A percentile compares a stretch with the other conserved stretches of the same genome.
Evolutionary conservation across 2,329 filamentous ascomycete genomes (phyloP).

Genomic region (Colletotrichum tamarilloi): DNA sequence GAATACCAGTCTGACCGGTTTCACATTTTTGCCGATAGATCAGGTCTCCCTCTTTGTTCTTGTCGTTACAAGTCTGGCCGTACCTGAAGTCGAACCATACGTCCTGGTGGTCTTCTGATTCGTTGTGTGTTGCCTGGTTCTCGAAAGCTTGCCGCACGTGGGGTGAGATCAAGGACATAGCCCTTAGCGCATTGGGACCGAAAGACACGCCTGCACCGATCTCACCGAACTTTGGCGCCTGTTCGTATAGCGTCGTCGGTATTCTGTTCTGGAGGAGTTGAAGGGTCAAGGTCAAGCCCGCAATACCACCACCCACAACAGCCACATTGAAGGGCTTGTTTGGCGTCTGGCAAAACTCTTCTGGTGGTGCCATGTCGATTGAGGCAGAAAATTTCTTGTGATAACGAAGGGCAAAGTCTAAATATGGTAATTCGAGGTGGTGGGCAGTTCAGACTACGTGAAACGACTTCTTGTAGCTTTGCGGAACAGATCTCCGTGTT

Average conservation of each 20-base stretch:
- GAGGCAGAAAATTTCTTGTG: background rate
- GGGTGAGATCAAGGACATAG: conserved; percentile 46
- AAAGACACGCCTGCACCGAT: conserved; percentile 65
- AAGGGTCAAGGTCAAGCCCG: conserved; percentile 59
- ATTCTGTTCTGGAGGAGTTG: conserved; percentile 54
- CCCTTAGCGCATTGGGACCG: conserved; percentile 61
- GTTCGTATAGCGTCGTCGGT: conserved; percentile 58
- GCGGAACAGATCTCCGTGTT: background rate
- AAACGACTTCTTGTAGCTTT: background rate
- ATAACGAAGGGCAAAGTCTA: background rate
- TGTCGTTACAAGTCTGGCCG: conserved; percentile 35
- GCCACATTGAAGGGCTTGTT: conserved; percentile 46
- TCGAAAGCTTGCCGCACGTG: conserved; percentile 52
- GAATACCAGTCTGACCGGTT: conserved; percentile 17
- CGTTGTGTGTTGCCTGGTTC: conserved; percentile 38
- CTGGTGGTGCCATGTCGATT: conserved; percentile 19
- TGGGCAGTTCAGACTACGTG: background rate
- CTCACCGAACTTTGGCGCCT: conserved; percentile 53
- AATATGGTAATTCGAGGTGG: background rate
- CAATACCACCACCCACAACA: conserved; percentile 64
- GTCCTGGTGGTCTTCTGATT: conserved; percentile 29
- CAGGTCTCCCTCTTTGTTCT: conserved; percentile 14
- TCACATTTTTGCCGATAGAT: conserved; percentile 21
- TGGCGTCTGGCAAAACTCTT: conserved; percentile 18
- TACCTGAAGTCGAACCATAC: conserved; percentile 37